Conservation (phyloP, 2,329 filamentous ascomycete genomes). For the Tolypocladium tropicale region DNA sequence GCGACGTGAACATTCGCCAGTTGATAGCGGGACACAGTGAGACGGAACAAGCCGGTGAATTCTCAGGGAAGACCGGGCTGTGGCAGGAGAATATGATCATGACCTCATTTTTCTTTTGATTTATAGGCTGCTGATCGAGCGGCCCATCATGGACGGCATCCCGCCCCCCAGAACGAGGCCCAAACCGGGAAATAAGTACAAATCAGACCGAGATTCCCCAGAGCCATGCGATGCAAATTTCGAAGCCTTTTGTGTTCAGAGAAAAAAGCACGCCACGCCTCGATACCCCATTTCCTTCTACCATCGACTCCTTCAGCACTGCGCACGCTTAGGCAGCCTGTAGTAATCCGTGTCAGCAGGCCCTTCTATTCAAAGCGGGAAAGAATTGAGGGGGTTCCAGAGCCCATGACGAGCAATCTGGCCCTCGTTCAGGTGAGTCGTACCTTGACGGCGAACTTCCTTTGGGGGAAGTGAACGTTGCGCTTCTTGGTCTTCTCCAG, state of each 20-base stretch:
- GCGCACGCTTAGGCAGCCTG: constrained; percentile 7
- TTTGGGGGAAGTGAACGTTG: constrained; percentile 90
- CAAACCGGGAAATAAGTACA: constrained; percentile 26
- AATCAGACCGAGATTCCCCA: constrained; percentile 26
- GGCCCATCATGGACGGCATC: constrained; percentile 19
- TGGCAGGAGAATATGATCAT: constrained; percentile 17
- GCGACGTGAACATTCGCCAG: background rate
- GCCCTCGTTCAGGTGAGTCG: constrained; percentile 3
- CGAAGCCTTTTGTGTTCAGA: constrained; percentile 19
- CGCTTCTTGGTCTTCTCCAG: constrained; percentile 97
- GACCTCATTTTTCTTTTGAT: constrained; percentile 28
- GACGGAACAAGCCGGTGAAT: background rate
- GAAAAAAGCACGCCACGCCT: constrained; percentile 28
- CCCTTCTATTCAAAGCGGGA: background rate
- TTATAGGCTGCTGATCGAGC: constrained; percentile 20
- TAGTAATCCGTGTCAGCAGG: background rate
- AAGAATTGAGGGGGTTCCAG: background rate
- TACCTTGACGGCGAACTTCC: constrained; percentile 99
- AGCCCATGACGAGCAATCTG: background rate
- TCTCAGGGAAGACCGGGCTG: background rate
- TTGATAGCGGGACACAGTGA: too few relatives aligned
- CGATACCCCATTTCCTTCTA: constrained; percentile 15
- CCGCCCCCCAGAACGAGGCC: constrained; percentile 23
- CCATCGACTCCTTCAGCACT: constrained; percentile 2
- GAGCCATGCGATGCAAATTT: constrained; percentile 29